Evolutionary conservation across 139 green algal species (phyloP).

Genomic region (Micractinium sp.): DNA sequence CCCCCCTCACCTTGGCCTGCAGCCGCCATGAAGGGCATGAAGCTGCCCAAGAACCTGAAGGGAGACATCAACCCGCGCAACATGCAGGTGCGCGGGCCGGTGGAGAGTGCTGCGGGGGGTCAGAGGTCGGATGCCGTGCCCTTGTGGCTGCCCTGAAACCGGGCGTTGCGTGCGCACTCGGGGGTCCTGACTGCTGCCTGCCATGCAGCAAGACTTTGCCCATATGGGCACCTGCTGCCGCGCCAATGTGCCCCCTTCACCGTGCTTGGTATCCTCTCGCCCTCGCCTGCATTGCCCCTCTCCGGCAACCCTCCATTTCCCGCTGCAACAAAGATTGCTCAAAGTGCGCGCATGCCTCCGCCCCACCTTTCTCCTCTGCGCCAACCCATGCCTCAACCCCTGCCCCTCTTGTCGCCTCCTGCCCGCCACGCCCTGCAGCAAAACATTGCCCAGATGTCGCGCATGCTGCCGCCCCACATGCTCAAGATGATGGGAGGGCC

Average conservation of each 20-base stretch:
- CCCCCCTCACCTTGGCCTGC: not conserved
- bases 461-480: constrained; percentile 91
- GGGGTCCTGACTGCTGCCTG: not conserved
- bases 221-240: not conserved
- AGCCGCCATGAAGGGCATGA: constrained; percentile 90
- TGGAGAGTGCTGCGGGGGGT: not conserved
- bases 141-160: too few species aligned
- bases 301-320: too few species aligned
- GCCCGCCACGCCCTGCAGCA: not conserved
- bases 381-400: not conserved
- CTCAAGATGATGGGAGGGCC: constrained; percentile 96
- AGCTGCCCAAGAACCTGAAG: constrained; percentile 88
- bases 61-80: constrained; percentile 77
- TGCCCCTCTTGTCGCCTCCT: not conserved
- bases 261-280: not conserved
- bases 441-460: constrained; percentile 77
- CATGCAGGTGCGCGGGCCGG: constrained; percentile 67
- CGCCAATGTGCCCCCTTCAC: too few species aligned
- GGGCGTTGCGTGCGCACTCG: too few species aligned
- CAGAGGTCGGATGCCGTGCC: not conserved
- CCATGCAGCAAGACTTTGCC: not conserved
- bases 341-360: not conserved
- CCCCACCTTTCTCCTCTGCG: not conserved
- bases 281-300: not conserved
- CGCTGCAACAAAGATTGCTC: too few species aligned